phyloP scores from a whole-genome alignment of 2,329 filamentous ascomycete species.

The Dothistroma septosporum region DNA sequence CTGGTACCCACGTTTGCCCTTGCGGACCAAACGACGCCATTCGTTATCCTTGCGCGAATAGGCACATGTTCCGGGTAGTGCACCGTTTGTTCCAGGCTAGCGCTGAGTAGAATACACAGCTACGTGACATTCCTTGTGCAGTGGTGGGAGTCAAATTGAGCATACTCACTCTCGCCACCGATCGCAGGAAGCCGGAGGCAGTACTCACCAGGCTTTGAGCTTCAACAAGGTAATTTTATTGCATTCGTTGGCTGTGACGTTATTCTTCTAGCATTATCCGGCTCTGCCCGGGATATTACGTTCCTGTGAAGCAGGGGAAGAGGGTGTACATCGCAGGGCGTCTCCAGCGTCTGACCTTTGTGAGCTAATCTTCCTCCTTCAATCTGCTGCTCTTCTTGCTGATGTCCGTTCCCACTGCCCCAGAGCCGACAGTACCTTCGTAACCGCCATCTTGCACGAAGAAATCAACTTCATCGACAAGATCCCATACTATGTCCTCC shows the following conservation, averaged over 20 bases:
- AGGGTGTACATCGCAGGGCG: not conserved
- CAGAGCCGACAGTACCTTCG: slow-evolving; percentile 28
- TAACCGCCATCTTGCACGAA: slow-evolving; percentile 65
- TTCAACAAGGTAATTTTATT: too few relatives aligned
- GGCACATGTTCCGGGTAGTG: not conserved
- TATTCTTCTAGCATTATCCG: too few relatives aligned
- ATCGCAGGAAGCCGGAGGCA: too few relatives aligned
- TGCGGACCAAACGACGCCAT: too few relatives aligned
- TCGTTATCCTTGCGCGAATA: not conserved
- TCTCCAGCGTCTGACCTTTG: not conserved
- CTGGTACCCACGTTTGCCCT: too few relatives aligned
- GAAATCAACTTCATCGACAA: slow-evolving; percentile 91
- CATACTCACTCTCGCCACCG: too few relatives aligned
- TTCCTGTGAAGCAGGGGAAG: too few relatives aligned
- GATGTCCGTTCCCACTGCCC: slow-evolving; percentile 16
- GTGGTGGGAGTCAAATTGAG: too few relatives aligned
- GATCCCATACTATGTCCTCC: slow-evolving; percentile 88
- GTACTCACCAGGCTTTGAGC: too few relatives aligned
- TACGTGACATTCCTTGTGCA: not conserved
- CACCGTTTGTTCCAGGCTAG: not conserved
- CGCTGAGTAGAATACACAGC: not conserved
- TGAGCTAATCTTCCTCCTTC: slow-evolving; percentile 20
- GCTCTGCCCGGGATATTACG: too few relatives aligned
- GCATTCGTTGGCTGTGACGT: too few relatives aligned
- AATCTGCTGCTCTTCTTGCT: slow-evolving; percentile 19